Base-by-base conservation (phyloP, 1,284 basidiomycete genomes). In the Neotropicomus parvogracilis region DNA sequence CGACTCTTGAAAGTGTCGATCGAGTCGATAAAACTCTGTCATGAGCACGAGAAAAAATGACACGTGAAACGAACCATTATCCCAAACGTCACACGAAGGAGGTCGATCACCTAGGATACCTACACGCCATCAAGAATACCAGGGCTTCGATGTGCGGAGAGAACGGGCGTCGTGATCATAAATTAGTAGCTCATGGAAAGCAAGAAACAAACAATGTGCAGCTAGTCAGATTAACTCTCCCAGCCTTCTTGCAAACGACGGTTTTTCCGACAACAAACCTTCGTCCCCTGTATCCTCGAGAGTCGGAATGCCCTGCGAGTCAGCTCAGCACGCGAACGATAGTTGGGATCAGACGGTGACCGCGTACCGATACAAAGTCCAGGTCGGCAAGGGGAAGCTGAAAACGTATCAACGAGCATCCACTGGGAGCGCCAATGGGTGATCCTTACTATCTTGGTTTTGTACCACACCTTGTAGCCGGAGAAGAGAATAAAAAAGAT, bases 401-500 rank as follows among this genome's bases (percentile, higher is more conserved):
- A 20, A 41, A 41, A 17, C 4, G 2, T 1, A 37, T 45, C 19
- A 48, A 42, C 3, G 3, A 1, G 5, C 3, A 12, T 12, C 4
- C 26, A 14, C 14, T 5, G 24, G 24, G 8, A 24, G n/a, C n/a
- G n/a, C n/a, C n/a, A 12, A 7, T 7, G 28, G n/a, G 9, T 6
- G 24, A 45, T 42, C 33, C 62, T 59, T 29, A 62, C 59, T 17
- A 75, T 57, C 41, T 71, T 72, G 5, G 80, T 81, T 57, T 71
- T 73, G 68, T 80, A 80, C 78, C 62, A 62, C 55, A 48, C 76
- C 39, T 72, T 84, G 79, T 75, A 60, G 17, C 54, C 49, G 4
- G 57, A 6, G 36, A 50, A 57, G 29, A 62, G 54, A 14, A 16
- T 31, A 38, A 55, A 34, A 45, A 63, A 59, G 19, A 62, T n/a